Evolutionary conservation across 108 stramenopile genomes (phyloP).

Genomic region (Cyclotella sp.): DNA sequence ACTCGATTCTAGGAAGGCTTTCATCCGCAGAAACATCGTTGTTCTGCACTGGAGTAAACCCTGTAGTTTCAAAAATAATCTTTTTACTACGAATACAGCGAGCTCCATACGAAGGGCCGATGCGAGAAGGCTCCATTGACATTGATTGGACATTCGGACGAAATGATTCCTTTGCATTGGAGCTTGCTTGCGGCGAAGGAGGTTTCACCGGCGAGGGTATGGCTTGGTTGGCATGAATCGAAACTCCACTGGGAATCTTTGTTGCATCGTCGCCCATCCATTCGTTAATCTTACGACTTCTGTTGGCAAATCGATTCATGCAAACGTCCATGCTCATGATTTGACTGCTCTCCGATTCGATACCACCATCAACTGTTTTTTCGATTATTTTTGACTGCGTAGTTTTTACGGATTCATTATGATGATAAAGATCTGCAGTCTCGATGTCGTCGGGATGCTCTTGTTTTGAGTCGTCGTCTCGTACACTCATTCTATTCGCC

Average conservation of each 20-base stretch:
- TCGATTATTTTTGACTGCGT: background rate
- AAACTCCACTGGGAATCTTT: background rate
- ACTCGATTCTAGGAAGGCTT: background rate
- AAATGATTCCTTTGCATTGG: background rate
- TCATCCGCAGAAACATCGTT: slow-evolving; percentile 15
- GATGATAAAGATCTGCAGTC: background rate
- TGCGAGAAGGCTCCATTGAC: background rate
- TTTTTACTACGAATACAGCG: slow-evolving; percentile 48
- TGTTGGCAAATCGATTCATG: slow-evolving; percentile 30
- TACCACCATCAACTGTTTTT: slow-evolving; percentile 2
- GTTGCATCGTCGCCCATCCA: slow-evolving; percentile 6
- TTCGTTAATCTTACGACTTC: slow-evolving; percentile 13
- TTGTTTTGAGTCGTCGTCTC: background rate
- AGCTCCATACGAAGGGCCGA: slow-evolving; percentile 19
- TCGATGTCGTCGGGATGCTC: background rate
- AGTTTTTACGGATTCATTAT: background rate
- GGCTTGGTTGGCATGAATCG: background rate
- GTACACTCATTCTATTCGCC: slow-evolving; percentile 25
- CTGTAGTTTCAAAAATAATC: slow-evolving; percentile 42
- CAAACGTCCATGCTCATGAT: slow-evolving; percentile 51
- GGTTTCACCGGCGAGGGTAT: background rate
- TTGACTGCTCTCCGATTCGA: background rate
- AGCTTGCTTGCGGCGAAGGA: background rate
- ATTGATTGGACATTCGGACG: background rate
- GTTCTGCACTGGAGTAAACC: slow-evolving; percentile 21